Conservation (phyloP, 2,329 filamentous ascomycete genomes). For the Diaporthe citri region DNA sequence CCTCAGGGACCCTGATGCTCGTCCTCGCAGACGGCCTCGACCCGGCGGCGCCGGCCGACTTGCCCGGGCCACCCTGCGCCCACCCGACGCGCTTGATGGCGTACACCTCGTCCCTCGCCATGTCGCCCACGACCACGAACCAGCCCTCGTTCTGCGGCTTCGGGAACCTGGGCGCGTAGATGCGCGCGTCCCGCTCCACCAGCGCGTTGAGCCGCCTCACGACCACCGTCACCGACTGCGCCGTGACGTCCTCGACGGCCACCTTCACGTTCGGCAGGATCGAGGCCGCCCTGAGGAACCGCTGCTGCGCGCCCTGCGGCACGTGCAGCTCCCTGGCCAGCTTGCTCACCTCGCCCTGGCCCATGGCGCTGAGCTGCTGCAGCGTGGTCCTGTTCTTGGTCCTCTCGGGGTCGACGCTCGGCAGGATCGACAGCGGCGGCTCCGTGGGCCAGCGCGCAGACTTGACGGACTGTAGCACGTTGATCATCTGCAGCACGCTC, state of each 20-base stretch:
- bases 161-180: constrained; percentile 90
- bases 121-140: constrained; percentile 83
- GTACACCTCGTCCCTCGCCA: constrained; percentile 79
- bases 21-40: constrained; percentile 66
- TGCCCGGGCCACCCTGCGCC: constrained; percentile 53
- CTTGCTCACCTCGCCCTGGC: constrained; percentile 52
- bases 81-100: constrained; percentile 90
- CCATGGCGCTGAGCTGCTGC: constrained; percentile 55
- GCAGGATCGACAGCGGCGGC: constrained; percentile 82
- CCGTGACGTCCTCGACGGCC: constrained; percentile 70
- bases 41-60: constrained; percentile 54
- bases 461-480: constrained; percentile 91
- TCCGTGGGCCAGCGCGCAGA: constrained; percentile 92
- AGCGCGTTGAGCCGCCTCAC: constrained; percentile 77
- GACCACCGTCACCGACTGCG: constrained; percentile 71
- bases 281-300: constrained; percentile 70
- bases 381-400: constrained; percentile 54
- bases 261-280: constrained; percentile 79
- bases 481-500: constrained; percentile 85
- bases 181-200: constrained; percentile 74
- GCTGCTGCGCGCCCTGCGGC: constrained; percentile 55
- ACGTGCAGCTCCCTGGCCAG: constrained; percentile 67
- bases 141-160: constrained; percentile 96
- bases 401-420: constrained; percentile 70
- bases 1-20: constrained; percentile 71